These are phyloP conservation scores for Gymnopilus dilepis DNA, from an alignment of 768 basidiomycete genomes.

Conservation along the genomic window DNA sequence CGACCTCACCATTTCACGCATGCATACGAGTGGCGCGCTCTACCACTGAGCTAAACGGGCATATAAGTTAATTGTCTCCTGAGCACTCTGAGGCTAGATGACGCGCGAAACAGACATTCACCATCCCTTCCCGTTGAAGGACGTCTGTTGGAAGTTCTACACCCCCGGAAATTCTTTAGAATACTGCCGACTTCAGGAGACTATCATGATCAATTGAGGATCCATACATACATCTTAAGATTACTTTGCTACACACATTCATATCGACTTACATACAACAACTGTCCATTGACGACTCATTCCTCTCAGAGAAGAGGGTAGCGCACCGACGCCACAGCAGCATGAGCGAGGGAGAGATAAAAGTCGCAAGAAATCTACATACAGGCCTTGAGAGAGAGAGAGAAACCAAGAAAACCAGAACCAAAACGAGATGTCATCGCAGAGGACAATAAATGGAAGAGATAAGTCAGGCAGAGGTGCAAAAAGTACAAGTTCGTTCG, in stretches of 20 bases:
- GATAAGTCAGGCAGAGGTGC: constrained; percentile 8
- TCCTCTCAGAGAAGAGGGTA: neutral
- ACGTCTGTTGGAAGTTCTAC: no score
- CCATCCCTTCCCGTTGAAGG: no score
- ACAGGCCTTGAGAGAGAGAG: no score
- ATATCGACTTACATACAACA: no score
- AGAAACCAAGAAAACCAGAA: constrained; percentile 3
- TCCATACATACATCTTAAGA: no score
- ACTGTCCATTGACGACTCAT: neutral
- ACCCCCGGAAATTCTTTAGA: no score
- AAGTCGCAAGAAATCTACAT: neutral
- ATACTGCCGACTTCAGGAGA: no score
- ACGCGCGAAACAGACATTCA: no score
- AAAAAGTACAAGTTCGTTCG: neutral
- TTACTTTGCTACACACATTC: neutral
- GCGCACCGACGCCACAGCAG: neutral
- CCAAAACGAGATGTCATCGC: neutral
- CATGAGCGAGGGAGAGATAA: neutral
- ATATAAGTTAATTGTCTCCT: no score
- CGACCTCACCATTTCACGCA: constrained; percentile 33
- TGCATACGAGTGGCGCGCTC: constrained; percentile 61
- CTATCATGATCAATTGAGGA: no score
- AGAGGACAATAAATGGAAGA: neutral
- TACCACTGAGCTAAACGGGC: constrained; percentile 66
- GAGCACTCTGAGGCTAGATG: no score